These are phyloP conservation scores for Lasiodiplodia gonubiensis DNA, from an alignment of 2,329 filamentous ascomycete genomes.

Conservation along the genomic window DNA sequence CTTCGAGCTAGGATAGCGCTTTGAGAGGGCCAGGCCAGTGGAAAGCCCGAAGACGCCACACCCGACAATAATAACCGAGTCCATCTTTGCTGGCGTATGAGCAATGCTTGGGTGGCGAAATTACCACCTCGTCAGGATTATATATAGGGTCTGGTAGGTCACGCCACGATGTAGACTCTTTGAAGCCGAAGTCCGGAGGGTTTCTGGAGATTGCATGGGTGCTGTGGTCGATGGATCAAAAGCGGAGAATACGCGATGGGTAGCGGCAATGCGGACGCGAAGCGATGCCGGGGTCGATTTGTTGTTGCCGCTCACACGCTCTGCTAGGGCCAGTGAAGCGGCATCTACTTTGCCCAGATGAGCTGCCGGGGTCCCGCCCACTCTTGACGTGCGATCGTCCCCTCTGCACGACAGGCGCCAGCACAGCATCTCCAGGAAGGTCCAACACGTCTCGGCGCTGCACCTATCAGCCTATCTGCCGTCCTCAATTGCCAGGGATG, in stretches of 20 bases:
- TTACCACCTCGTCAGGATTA: neutral
- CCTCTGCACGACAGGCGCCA: neutral
- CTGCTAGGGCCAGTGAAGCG: neutral
- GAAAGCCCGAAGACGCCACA: slow-evolving; percentile 26
- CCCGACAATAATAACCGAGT: slow-evolving; percentile 20
- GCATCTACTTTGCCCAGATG: neutral
- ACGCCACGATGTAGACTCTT: neutral
- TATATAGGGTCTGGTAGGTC: neutral
- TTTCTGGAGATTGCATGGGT: neutral
- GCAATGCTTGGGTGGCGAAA: neutral
- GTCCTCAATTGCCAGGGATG: neutral
- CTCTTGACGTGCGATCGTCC: slow-evolving; percentile 22
- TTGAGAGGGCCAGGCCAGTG: slow-evolving; percentile 23
- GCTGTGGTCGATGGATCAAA: neutral
- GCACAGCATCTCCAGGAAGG: neutral
- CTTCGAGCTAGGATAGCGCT: slow-evolving; percentile 5
- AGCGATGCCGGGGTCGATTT: neutral
- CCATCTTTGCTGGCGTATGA: neutral
- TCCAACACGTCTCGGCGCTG: slow-evolving; percentile 19
- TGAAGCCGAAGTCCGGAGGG: neutral
- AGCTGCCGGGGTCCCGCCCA: neutral
- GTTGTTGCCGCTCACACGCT: neutral
- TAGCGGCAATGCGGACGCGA: neutral
- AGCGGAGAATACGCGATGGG: slow-evolving; percentile 11
- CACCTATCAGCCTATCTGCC: slow-evolving; percentile 14